Conservation (phyloP, 179 eudicot genomes). For the Silene noctiflora region DNA sequence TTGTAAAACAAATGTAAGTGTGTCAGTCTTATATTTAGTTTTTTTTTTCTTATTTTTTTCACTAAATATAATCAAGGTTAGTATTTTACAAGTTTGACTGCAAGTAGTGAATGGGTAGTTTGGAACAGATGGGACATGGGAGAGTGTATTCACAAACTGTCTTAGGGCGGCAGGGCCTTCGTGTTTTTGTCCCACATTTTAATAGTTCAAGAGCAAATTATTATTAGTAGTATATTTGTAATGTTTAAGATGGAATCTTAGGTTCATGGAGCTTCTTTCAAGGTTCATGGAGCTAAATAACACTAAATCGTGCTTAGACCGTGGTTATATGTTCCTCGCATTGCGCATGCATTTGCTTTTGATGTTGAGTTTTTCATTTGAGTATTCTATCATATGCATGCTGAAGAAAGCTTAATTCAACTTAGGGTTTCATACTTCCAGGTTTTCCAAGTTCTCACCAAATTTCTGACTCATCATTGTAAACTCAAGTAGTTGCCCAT, state of each 20-base stretch:
- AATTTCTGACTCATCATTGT: not conserved
- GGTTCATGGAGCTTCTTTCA: not conserved
- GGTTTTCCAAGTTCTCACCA: not conserved
- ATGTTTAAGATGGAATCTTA: not conserved
- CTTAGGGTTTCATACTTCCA: not conserved
- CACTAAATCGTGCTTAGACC: not conserved
- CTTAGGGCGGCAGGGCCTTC: not conserved
- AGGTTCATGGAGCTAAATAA: not conserved
- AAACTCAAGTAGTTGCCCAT: not conserved
- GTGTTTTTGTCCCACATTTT: not conserved
- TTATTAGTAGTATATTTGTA: not conserved
- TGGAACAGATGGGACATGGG: no score
- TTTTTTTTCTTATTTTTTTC: no score
- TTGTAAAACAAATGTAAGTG: no score
- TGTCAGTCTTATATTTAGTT: no score
- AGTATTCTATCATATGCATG: not conserved
- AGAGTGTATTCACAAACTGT: no score
- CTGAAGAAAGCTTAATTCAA: not conserved
- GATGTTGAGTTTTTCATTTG: not conserved
- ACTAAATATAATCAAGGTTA: no score
- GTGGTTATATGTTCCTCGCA: not conserved
- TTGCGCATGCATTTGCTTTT: conserved; percentile 1
- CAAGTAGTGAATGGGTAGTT: no score
- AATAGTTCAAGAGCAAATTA: not conserved
- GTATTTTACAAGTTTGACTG: no score